Conservation (phyloP, 1,284 basidiomycete species). For the Rhizoctonia solani region DNA sequence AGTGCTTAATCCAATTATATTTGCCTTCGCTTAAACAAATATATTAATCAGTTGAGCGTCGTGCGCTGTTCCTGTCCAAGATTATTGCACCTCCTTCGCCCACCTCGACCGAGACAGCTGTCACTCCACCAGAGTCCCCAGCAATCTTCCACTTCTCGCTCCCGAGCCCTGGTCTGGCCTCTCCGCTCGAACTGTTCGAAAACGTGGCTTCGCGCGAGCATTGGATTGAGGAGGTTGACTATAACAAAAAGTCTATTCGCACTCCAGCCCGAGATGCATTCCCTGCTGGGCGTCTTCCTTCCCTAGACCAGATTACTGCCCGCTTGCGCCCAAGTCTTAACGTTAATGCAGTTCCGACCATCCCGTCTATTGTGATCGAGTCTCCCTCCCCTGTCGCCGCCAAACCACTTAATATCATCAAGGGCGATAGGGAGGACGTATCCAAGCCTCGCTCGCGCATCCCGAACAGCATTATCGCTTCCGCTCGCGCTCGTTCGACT, state of each 20-base stretch:
- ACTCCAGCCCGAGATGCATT: conserved; percentile 36
- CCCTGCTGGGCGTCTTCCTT: conserved; percentile 55
- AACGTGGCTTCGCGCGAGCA: conserved; percentile 50
- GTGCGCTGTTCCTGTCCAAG: conserved; percentile 73
- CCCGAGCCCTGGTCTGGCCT: conserved; percentile 66
- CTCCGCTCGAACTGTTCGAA: conserved; percentile 64
- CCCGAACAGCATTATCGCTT: conserved; percentile 22
- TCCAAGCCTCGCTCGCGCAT: conserved; percentile 30
- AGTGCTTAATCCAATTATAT: conserved; percentile 42
- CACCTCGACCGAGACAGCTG: conserved; percentile 58
- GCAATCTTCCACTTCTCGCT: conserved; percentile 68
- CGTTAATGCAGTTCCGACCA: not conserved
- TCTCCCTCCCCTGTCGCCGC: not conserved
- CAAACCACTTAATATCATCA: not conserved
- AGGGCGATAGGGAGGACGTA: conserved; percentile 14
- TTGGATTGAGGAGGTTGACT: conserved; percentile 71
- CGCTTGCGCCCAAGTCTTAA: conserved; percentile 49
- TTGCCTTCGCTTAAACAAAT: conserved; percentile 13
- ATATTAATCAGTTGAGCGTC: conserved; percentile 62
- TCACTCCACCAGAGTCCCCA: conserved; percentile 70
- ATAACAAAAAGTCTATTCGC: conserved; percentile 46
- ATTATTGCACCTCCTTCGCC: conserved; percentile 66
- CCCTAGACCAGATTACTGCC: conserved; percentile 74
- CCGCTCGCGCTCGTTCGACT: conserved; percentile 24
- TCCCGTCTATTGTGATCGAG: conserved; percentile 8